Percentiles rank a stretch among this genome's conserved stretches.
Conservation (phyloP, 179 eudicot genomes). For the Sideroxylon spinosum region DNA sequence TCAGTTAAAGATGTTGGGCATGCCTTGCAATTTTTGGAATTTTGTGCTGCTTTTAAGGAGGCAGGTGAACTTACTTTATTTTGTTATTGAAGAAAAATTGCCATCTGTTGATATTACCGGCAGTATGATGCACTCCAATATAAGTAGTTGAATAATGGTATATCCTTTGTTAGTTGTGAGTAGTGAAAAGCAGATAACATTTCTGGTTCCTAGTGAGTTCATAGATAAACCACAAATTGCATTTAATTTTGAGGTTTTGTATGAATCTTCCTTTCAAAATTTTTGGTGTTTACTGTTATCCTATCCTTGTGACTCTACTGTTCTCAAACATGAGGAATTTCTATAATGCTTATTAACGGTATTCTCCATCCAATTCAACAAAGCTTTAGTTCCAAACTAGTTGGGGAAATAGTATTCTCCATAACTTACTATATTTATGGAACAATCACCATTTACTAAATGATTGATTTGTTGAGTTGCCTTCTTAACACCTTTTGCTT, state of each 20-base stretch:
- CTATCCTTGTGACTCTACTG: neutral
- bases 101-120: neutral
- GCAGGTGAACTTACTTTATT: conserved; percentile 30
- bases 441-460: neutral
- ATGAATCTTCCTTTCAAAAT: neutral
- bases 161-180: neutral
- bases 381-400: too few species aligned
- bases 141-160: neutral
- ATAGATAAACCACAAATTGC: neutral
- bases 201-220: neutral
- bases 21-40: conserved; percentile 60
- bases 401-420: neutral
- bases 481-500: neutral
- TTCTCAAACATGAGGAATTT: neutral
- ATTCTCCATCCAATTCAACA: neutral
- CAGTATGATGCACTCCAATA: too few species aligned
- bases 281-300: neutral
- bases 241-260: neutral
- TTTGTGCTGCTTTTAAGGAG: conserved; percentile 58
- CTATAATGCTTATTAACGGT: neutral
- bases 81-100: neutral
- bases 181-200: neutral
- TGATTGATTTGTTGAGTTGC: neutral
- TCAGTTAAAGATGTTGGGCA: conserved; percentile 49
- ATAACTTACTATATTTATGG: neutral